Percentiles rank a stretch among this genome's conserved stretches.
Evolutionary conservation across 176 grass and related monocot species (phyloP).

Genomic region (Saccharum officinarum): DNA sequence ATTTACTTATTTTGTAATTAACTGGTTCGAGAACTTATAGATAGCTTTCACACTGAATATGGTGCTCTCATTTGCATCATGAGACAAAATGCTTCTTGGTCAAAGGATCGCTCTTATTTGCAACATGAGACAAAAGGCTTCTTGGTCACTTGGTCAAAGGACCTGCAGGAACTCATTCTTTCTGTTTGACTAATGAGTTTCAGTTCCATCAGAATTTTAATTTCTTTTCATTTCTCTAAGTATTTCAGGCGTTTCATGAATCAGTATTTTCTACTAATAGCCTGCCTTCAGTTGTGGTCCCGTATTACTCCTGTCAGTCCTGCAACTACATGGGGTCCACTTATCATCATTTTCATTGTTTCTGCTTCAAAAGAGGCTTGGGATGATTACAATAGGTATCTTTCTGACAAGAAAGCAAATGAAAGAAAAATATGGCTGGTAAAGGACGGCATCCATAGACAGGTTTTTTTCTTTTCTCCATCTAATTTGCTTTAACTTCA

Average conservation of each 20-base stretch:
- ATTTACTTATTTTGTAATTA: background rate
- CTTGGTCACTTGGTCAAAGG: slow-evolving; percentile 23
- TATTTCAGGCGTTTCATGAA: slow-evolving; percentile 94
- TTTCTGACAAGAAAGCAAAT: slow-evolving; percentile 93
- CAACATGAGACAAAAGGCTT: background rate
- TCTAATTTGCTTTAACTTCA: background rate
- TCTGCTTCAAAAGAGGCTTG: slow-evolving; percentile 95
- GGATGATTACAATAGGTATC: slow-evolving; percentile 97
- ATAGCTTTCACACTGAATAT: background rate
- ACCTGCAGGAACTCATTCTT: slow-evolving; percentile 3
- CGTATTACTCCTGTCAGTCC: slow-evolving; percentile 87
- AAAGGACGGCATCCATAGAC: slow-evolving; percentile 66
- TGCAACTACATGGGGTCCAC: slow-evolving; percentile 88
- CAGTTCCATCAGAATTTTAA: background rate
- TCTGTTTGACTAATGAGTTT: slow-evolving; percentile 7
- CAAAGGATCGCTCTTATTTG: background rate
- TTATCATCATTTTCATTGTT: slow-evolving; percentile 88
- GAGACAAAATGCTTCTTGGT: slow-evolving; percentile 4
- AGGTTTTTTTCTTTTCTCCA: slow-evolving; percentile 46
- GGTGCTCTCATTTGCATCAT: background rate
- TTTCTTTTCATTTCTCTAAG: slow-evolving; percentile 16
- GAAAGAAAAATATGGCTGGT: slow-evolving; percentile 79
- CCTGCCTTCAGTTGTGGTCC: slow-evolving; percentile 90
- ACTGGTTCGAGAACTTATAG: background rate
- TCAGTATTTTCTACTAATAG: slow-evolving; percentile 93